Conservation (phyloP, 2,329 filamentous ascomycete species). For the Pseudogymnoascus sp. region DNA sequence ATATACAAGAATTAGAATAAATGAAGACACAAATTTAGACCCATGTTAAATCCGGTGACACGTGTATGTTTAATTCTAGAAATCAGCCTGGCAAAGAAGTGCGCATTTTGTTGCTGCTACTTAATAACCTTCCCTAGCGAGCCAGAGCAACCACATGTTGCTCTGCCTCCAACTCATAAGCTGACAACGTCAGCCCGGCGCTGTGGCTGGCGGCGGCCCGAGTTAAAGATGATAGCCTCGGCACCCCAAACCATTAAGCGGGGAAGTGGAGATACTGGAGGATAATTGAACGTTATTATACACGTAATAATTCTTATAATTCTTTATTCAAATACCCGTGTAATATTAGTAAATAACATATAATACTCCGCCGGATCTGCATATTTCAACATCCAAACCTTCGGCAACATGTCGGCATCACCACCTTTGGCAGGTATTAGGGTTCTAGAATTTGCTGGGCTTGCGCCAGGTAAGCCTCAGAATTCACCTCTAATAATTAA, state of each 20-base stretch:
- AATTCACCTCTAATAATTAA: neutral
- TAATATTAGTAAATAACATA: neutral
- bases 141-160: neutral
- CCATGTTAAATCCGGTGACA: neutral
- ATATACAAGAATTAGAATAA: conserved; percentile 1
- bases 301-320: neutral
- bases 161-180: neutral
- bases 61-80: neutral
- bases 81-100: neutral
- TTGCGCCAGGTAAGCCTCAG: conserved; percentile 42
- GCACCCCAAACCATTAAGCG: neutral
- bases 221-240: neutral
- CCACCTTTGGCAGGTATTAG: conserved; percentile 47
- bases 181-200: neutral
- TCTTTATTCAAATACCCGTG: neutral
- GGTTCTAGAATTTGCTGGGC: conserved; percentile 58
- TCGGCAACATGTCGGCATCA: conserved; percentile 18
- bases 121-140: neutral
- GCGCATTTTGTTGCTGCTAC: neutral
- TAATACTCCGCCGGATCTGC: neutral
- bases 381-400: neutral
- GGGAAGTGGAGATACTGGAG: neutral
- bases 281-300: neutral
- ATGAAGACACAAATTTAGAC: neutral
- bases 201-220: neutral